Conservation (phyloP, 257 asterid genomes). For the Jacaranda copaia region DNA sequence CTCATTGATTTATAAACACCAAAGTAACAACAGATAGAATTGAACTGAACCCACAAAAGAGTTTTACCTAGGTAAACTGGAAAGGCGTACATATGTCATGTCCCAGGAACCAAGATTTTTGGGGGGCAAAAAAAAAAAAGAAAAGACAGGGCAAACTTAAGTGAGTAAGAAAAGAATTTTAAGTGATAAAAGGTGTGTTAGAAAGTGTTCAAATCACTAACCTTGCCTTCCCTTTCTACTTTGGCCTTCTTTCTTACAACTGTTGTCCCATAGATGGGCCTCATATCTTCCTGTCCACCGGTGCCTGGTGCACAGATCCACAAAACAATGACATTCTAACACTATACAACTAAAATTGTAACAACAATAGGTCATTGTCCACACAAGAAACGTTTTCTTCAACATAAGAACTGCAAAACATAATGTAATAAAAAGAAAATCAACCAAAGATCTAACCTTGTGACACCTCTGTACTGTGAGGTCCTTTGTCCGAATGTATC, state of each 20-base stretch:
- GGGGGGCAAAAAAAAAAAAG: background rate
- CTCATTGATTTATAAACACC: background rate
- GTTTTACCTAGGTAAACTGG: constrained; percentile 88
- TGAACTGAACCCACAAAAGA: background rate
- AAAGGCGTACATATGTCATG: constrained; percentile 29
- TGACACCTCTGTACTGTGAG: constrained; percentile 88
- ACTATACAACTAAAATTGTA: background rate
- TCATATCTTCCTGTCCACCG: constrained; percentile 94
- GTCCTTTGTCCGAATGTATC: constrained; percentile 90
- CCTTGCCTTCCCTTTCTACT: constrained; percentile 95
- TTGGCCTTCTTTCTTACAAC: constrained; percentile 92
- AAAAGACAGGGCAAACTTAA: background rate
- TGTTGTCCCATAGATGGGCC: constrained; percentile 93
- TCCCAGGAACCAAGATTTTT: constrained; percentile 42
- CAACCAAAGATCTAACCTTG: constrained; percentile 55
- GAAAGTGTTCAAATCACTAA: constrained; percentile 23
- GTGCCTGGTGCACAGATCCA: constrained; percentile 56
- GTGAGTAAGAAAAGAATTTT: constrained; percentile 25
- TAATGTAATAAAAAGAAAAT: background rate
- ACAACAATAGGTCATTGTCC: too few relatives aligned
- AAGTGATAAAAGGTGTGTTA: background rate
- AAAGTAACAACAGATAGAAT: background rate
- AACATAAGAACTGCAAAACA: too few relatives aligned
- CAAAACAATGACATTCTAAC: background rate
- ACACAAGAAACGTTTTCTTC: too few relatives aligned